phyloP scores from a whole-genome alignment of 2,329 filamentous ascomycete genomes.

The Paraphoma chrysanthemicola region DNA sequence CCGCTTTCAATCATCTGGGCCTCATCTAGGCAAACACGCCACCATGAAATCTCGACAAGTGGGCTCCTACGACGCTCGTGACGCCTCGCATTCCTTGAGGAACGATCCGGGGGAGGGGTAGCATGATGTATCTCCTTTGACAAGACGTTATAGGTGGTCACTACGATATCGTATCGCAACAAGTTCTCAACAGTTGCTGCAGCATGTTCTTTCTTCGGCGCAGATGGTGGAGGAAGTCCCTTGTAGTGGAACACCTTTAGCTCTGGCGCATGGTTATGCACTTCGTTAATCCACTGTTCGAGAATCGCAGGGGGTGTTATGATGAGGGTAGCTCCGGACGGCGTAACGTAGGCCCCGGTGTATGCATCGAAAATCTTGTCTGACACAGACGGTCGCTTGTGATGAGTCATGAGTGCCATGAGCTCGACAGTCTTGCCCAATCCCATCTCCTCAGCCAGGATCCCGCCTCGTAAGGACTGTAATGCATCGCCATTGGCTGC shows the following conservation, averaged over 20 bases:
- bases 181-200: slow-evolving; percentile 56
- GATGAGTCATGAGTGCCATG: slow-evolving; percentile 71
- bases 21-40: slow-evolving; percentile 78
- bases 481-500: slow-evolving; percentile 49
- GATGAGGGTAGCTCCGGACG: slow-evolving; percentile 66
- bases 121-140: slow-evolving; percentile 81
- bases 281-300: slow-evolving; percentile 68
- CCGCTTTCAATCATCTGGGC: slow-evolving; percentile 93
- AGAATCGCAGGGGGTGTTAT: slow-evolving; percentile 68
- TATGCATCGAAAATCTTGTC: slow-evolving; percentile 47
- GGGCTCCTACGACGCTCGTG: slow-evolving; percentile 75
- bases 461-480: slow-evolving; percentile 62
- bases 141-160: slow-evolving; percentile 74
- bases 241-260: slow-evolving; percentile 64
- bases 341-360: slow-evolving; percentile 54
- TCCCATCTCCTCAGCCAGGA: slow-evolving; percentile 83
- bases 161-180: slow-evolving; percentile 62
- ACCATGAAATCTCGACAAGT: slow-evolving; percentile 83
- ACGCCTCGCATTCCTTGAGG: slow-evolving; percentile 68
- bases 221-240: slow-evolving; percentile 52
- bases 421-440: slow-evolving; percentile 82
- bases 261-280: slow-evolving; percentile 63
- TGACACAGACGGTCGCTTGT: slow-evolving; percentile 53
- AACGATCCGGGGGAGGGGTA: slow-evolving; percentile 71
- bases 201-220: slow-evolving; percentile 42